These are phyloP conservation scores for Beauveria caledonica DNA, from an alignment of 2,329 filamentous ascomycete genomes.

Conservation along the genomic window DNA sequence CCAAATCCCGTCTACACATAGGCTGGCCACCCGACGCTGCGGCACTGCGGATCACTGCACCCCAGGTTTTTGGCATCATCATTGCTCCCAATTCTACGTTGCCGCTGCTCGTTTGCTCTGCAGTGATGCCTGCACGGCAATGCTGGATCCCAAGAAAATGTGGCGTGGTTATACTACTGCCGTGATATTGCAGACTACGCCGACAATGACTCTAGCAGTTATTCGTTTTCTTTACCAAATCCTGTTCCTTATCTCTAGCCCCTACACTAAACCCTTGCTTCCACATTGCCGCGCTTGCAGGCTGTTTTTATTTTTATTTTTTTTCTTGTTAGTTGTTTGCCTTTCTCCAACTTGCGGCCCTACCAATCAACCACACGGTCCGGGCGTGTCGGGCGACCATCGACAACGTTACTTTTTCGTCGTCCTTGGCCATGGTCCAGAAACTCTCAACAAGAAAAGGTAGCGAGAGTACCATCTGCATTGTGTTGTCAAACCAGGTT, in stretches of 20 bases:
- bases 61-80: constrained; percentile 1
- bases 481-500: neutral
- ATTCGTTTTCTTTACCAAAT: neutral
- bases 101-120: neutral
- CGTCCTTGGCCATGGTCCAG: neutral
- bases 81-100: neutral
- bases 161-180: neutral
- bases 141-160: neutral
- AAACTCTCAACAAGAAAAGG: neutral
- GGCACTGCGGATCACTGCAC: constrained; percentile 8
- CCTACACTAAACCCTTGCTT: neutral
- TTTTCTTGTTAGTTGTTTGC: neutral
- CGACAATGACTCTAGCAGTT: neutral
- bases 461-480: neutral
- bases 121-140: neutral
- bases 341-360: neutral
- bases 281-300: neutral
- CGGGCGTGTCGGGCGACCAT: no score
- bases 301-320: neutral
- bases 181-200: constrained; percentile 4
- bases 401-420: neutral
- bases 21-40: neutral
- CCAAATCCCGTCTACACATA: neutral
- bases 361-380: neutral
- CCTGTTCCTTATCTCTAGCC: neutral